Evolutionary conservation across 2,329 filamentous ascomycete genomes (phyloP).

Genomic region (Fusarium globosum): DNA sequence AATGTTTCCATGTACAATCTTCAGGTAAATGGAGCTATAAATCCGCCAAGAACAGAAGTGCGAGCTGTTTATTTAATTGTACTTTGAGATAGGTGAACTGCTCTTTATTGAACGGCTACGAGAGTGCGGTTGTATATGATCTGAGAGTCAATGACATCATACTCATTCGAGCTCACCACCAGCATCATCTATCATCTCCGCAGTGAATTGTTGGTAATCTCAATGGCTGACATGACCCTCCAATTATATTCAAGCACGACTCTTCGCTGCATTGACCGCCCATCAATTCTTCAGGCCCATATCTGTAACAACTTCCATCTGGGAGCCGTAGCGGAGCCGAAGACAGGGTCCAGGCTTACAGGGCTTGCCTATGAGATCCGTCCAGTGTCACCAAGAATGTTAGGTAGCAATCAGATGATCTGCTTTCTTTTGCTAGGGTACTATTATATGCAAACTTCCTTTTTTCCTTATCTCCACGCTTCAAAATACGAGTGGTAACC

Average conservation of each 20-base stretch:
- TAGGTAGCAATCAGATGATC: neutral
- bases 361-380: neutral
- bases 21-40: accelerated
- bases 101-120: neutral
- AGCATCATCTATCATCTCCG: neutral
- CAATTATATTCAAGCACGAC: neutral
- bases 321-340: constrained; percentile 8
- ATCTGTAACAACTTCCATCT: neutral
- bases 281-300: neutral
- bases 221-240: neutral
- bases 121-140: neutral
- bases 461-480: neutral
- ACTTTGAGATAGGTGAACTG: neutral
- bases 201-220: too few species aligned
- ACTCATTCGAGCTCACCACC: neutral
- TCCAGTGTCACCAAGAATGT: neutral
- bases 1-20: neutral
- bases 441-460: neutral
- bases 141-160: neutral
- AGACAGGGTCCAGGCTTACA: neutral
- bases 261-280: neutral
- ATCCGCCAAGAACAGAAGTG: accelerated
- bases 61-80: accelerated
- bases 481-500: neutral
- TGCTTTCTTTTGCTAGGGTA: neutral